Base-by-base conservation (phyloP, 148 eudicot species). In the Chenopodium berlandieri region DNA sequence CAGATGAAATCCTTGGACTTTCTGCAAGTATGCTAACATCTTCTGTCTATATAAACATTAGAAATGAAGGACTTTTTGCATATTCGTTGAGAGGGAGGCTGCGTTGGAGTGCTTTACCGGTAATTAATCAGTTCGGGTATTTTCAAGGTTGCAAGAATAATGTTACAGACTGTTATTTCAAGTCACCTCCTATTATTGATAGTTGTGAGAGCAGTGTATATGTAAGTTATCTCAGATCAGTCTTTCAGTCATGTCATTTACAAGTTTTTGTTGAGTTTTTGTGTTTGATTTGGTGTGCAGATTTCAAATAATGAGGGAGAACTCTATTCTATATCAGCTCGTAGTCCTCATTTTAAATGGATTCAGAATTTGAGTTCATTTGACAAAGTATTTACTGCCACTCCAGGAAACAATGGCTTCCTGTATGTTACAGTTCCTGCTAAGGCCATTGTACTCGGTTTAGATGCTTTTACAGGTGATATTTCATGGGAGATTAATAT, bases 131-230 rank as follows among this genome's bases (percentile, higher is more conserved):
- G 73, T 87, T 75, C 66, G 97, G 92, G 16, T 92, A 89, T 82
- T 88, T 86, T 62, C 99, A 94, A 91, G 97, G 97, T 62, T 97
- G 98, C 83, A 83, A 85, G 81, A 90, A 86, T 71, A 91, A 91
- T 75, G 78, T 86, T 69, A 85, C 90, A 23, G 91, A 88, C 65
- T 97, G 99, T 81, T 87, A 85, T 78, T 94, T 97, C 75, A 74
- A 80, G 71, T 92, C 98, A 22, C 47, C 62, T 25, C 97, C 97
- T 8, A 90, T 92, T 46, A 83, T 92, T 78, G 98, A 97, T 86
- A 90, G 88, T 50, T 97, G 99, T 75, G 98, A 97, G 82, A 90
- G 91, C 76, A 94, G 91, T 89, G 81, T 96, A 32, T 96, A 94
- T 84, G 99, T 95, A 87, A 88, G 95, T 32, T 84, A 54, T 71